Base-by-base conservation (phyloP, 768 basidiomycete species). In the Kwoniella bestiolae region DNA sequence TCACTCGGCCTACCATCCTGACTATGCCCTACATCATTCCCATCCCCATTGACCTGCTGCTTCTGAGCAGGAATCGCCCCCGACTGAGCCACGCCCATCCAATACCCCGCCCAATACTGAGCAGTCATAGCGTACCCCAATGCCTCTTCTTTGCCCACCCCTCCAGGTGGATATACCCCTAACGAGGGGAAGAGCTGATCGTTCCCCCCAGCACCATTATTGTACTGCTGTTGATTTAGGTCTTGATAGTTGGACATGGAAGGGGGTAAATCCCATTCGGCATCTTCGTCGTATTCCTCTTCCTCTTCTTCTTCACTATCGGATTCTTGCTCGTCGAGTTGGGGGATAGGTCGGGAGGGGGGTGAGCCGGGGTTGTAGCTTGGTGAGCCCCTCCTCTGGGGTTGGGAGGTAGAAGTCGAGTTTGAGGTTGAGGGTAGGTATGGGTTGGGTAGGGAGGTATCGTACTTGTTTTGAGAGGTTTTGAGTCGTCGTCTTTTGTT, bases 91-190 rank as follows among this genome's bases (percentile, higher is more conserved):
- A 78, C 69, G n/a, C 77, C 79, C 67, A 78, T 76, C 79, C 79
- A 80, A 60, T 78, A 80, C 16, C 79, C 79, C 12, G 79, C 76
- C 75, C 74, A 76, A 60, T 78, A 80, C 60, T 78, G 76, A 6
- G 79, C 79, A 25, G 73, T 70, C 66, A 80, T 76, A n/a, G 79
- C 79, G 34, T 76, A 70, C 8, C 56, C 56, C 1, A 71, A 52
- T 4, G 79, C 79, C 23, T 70, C 69, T 18, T 77, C 74, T 12
- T 52, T 47, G 3, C 63, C 56, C 4, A 75, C 56, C 2, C 53
- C 44, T 12, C 18, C 38, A 1, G 62, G 47, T 5, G 49, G 35
- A 31, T 66, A 29, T 41, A 60, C 45, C 5, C 59, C 60, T 9
- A 63, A 8, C 9, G 31, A 23, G 9, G 53, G 53, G 25, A 56